Conservation (phyloP, 768 basidiomycete species). For the Pisolithus microcarpus region DNA sequence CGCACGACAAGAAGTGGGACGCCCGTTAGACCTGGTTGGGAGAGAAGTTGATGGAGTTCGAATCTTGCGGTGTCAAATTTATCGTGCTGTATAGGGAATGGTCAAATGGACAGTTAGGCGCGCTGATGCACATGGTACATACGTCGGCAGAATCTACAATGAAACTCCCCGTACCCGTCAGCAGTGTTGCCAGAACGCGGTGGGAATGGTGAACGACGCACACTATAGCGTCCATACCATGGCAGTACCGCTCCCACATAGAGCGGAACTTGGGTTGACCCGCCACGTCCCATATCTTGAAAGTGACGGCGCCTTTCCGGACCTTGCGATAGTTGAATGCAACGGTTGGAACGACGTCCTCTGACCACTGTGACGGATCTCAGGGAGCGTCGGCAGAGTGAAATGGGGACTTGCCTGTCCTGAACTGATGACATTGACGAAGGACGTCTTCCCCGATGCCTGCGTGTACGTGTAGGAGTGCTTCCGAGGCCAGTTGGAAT, state of each 20-base stretch:
- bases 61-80: conserved; percentile 80
- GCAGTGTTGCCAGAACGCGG: neutral
- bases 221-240: conserved; percentile 90
- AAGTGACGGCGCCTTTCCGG: conserved; percentile 79
- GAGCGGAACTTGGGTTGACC: conserved; percentile 91
- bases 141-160: conserved; percentile 75
- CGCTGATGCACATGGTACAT: neutral
- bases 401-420: conserved; percentile 50
- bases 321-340: conserved; percentile 90
- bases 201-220: conserved; percentile 30
- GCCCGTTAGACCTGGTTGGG: conserved; percentile 54
- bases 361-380: conserved; percentile 64
- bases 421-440: conserved; percentile 87
- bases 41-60: conserved; percentile 74
- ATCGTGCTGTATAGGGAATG: conserved; percentile 46
- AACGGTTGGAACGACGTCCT: conserved; percentile 94
- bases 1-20: conserved; percentile 81
- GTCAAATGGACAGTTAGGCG: neutral
- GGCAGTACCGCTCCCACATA: conserved; percentile 94
- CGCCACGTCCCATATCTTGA: conserved; percentile 96
- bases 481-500: no score
- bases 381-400: neutral
- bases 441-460: conserved; percentile 94
- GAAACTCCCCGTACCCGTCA: conserved; percentile 43
- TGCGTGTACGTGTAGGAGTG: conserved; percentile 20